These are phyloP conservation scores for Erodium chrysanthum DNA, from an alignment of 441 rosid genomes.

Conservation along the genomic window DNA sequence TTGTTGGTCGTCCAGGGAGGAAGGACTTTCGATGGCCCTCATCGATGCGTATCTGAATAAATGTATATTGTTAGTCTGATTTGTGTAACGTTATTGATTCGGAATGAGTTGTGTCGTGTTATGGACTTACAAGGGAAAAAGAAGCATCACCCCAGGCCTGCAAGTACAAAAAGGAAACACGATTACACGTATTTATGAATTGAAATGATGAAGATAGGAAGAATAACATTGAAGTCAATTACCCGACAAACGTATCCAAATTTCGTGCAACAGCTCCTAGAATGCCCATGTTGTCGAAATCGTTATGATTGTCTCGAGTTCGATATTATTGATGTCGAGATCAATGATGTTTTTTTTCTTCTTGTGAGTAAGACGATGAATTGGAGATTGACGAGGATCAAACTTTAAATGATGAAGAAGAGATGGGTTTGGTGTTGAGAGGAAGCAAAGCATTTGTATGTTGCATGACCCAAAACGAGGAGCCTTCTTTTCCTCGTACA, in stretches of 20 bases:
- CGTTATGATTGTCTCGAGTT: background rate
- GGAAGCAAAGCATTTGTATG: slow-evolving; percentile 21
- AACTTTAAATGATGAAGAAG: too few relatives aligned
- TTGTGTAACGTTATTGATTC: too few relatives aligned
- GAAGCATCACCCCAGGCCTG: slow-evolving; percentile 87
- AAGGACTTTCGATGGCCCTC: slow-evolving; percentile 60
- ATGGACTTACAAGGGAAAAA: slow-evolving; percentile 72
- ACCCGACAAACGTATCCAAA: slow-evolving; percentile 69
- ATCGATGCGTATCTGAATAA: slow-evolving; percentile 46
- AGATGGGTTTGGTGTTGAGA: background rate
- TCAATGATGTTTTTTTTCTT: background rate
- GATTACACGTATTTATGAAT: too few relatives aligned
- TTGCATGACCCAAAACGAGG: slow-evolving; percentile 8
- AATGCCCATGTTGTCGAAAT: slow-evolving; percentile 47
- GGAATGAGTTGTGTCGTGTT: too few relatives aligned
- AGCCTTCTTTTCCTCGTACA: slow-evolving; percentile 19
- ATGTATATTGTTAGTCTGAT: background rate
- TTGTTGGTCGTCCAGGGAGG: slow-evolving; percentile 53
- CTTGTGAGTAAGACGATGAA: too few relatives aligned
- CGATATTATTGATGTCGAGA: background rate
- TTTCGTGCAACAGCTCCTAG: slow-evolving; percentile 44
- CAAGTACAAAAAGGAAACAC: background rate
- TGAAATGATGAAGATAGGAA: too few relatives aligned
- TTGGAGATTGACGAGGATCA: too few relatives aligned
- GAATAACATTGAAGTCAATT: too few relatives aligned